Evolutionary conservation across 495 filamentous ascomycete species (phyloP).

Genomic region (Penicillium coprophilum): DNA sequence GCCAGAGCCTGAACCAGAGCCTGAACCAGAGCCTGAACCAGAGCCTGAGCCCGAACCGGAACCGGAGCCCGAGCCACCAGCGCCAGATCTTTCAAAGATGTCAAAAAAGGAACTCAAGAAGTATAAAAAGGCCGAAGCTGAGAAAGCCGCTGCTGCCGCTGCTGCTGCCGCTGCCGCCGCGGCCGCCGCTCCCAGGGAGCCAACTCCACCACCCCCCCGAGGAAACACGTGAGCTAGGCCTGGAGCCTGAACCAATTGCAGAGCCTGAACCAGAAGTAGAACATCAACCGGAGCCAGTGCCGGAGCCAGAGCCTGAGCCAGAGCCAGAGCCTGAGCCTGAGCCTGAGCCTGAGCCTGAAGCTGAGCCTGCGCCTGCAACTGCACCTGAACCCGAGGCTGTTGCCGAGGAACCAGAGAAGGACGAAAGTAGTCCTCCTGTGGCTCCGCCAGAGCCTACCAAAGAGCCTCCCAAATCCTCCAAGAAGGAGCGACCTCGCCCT

Average conservation of each 20-base stretch:
- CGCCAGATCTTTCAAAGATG: conserved; percentile 30
- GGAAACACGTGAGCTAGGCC: conserved; percentile 20
- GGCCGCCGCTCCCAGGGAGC: conserved; percentile 66
- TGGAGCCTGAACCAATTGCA: conserved; percentile 21
- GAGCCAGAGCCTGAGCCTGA: conserved; percentile 20
- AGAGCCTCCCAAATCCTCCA: conserved; percentile 43
- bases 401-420: conserved; percentile 20
- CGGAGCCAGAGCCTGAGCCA: conserved; percentile 18
- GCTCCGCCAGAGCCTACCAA: conserved; percentile 52
- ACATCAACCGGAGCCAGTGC: conserved; percentile 32
- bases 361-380: too few relatives aligned
- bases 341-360: conserved; percentile 8
- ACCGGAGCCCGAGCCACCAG: conserved; percentile 22
- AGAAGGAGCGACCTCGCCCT: conserved; percentile 59
- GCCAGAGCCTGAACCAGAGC: conserved; percentile 38
- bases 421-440: conserved; percentile 46
- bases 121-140: conserved; percentile 32
- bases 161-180: conserved; percentile 17
- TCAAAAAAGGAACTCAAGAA: conserved; percentile 34
- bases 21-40: conserved; percentile 25
- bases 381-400: conserved; percentile 10
- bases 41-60: conserved; percentile 29
- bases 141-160: conserved; percentile 2
- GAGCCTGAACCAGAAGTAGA: too few relatives aligned
- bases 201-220: conserved; percentile 52